Evolutionary conservation across 192 early-diverging fungal species (phyloP), one percentile per base, ranked within the genome.

Genomic region (Backusella tuberculispora): DNA sequence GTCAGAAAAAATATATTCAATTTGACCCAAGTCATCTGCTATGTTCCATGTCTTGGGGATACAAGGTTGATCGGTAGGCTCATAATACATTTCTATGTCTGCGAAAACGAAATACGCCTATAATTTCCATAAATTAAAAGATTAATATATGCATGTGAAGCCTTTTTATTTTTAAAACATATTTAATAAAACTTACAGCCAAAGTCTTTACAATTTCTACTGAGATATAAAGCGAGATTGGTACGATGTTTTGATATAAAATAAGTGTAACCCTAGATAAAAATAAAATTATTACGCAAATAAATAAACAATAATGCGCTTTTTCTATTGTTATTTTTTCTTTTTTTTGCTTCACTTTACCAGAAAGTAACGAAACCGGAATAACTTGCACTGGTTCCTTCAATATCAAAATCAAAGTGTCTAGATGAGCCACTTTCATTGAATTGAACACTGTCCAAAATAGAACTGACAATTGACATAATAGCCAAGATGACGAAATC

Each of bases 1-100:
- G 85, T 99, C 97, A 42, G 93, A 93, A 78, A 99, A 98, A 13
- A 98, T 89, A 83, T 98, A 98, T 79, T 97, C 94, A 41, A 99
- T 95, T 78, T 97, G 94, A 9, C 96, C 96, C 10, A 99, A 82
- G 79, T 99, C 96, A 73, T 99, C 95, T 29, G 94, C 91, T 48
- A 95, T 85, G 70, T 92, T 96, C 96, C 96, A 98, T n/a, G 92
- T 88, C 44, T 91, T 88, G 12, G 96, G 93, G 15, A 91, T 85
- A 84, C 95, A 96, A 7, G 93, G 88, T 34, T 89, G 85, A 74
- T 97, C 88, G 6, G 87, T 84, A 15, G 86, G 85, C 71, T 86
- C 88, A 76, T 97, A 89, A 75, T 95, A 98, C 92, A 99, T 95
- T 82, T 95, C 93, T 4, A 91, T 78, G 80, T 99, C 97, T 66